Evolutionary conservation across 192 early-diverging fungal species (phyloP).

Genomic region (Blastocladiella britannica): DNA sequence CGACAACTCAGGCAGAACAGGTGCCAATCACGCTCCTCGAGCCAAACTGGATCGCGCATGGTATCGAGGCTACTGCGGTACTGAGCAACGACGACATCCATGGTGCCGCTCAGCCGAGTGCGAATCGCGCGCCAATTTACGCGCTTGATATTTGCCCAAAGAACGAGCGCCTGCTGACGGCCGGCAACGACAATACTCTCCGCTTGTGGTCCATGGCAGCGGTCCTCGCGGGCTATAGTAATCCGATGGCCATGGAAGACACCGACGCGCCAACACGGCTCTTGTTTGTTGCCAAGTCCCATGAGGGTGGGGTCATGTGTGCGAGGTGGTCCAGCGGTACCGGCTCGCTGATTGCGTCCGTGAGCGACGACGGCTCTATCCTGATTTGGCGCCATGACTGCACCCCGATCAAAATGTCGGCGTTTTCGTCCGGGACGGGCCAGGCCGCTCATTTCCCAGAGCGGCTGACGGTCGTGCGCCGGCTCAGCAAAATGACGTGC

Average conservation of each 20-base stretch:
- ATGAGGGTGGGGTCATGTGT: not conserved
- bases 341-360: not conserved
- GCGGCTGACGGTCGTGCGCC: not conserved
- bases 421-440: not conserved
- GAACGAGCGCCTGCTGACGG: slow-evolving; percentile 33
- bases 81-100: no score
- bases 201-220: not conserved
- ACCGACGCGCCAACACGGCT: slow-evolving; percentile 49
- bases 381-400: not conserved
- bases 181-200: slow-evolving; percentile 39
- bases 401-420: not conserved
- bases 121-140: slow-evolving; percentile 52
- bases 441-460: not conserved
- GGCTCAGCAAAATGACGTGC: slow-evolving; percentile 5
- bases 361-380: not conserved
- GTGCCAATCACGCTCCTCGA: no score
- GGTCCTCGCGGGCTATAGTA: slow-evolving; percentile 1
- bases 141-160: slow-evolving; percentile 61
- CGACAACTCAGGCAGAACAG: no score
- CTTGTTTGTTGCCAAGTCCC: slow-evolving; percentile 1
- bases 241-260: slow-evolving; percentile 46
- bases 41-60: no score
- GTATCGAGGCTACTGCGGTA: no score
- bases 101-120: slow-evolving; percentile 50
- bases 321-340: not conserved